These are phyloP conservation scores for Gynostemma pentaphyllum DNA, from an alignment of 306 rosid species.

Conservation along the genomic window DNA sequence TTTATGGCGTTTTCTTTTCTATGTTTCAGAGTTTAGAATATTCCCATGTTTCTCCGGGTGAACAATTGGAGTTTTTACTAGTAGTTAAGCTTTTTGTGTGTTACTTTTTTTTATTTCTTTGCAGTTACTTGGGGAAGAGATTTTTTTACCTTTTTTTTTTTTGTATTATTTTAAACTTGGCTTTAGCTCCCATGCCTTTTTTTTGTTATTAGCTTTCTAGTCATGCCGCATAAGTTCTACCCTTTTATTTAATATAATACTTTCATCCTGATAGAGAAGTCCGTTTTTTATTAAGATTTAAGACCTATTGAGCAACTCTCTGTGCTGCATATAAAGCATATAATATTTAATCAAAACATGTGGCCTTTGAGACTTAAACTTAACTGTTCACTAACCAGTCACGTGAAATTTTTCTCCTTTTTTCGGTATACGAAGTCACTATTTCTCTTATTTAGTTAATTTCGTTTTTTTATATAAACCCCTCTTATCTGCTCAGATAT, in stretches of 20 bases:
- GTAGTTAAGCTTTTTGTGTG: not conserved
- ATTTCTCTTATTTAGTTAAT: not conserved
- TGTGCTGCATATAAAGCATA: not conserved
- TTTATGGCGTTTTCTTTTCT: not conserved
- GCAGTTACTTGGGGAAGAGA: not conserved
- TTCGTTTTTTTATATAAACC: not conserved
- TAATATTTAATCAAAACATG: not conserved
- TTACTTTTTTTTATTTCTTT: not conserved
- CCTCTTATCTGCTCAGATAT: conserved; percentile 34
- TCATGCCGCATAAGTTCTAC: not conserved
- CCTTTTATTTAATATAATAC: not conserved
- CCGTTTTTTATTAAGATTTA: not conserved
- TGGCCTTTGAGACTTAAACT: not conserved
- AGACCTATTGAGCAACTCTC: not conserved
- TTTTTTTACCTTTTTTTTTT: conserved; percentile 2
- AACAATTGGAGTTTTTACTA: not conserved
- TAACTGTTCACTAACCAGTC: not conserved
- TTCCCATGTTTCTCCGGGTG: not conserved
- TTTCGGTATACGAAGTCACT: not conserved
- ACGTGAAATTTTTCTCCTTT: not conserved
- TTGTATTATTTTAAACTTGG: not conserved
- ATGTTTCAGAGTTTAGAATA: not conserved
- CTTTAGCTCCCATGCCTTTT: not conserved
- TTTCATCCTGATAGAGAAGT: not conserved
- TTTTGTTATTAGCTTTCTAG: not conserved